Base-by-base conservation (phyloP, 2,329 filamentous ascomycete genomes). In the Aureobasidium sp. region DNA sequence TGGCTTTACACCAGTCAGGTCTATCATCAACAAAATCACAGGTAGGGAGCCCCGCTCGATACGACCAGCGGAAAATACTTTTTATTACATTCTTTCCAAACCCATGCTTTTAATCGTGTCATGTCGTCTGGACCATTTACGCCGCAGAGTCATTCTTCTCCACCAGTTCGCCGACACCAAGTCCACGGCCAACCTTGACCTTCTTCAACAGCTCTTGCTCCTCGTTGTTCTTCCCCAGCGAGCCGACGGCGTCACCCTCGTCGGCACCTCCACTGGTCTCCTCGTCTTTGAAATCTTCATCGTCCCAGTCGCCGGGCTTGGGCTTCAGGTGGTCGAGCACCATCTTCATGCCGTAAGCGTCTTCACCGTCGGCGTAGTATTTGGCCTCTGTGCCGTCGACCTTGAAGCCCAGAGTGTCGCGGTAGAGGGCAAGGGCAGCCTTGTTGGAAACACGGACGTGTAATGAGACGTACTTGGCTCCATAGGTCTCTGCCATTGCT, bases 291-390 rank as follows among this genome's bases (percentile, higher is more conserved):
- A 69, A 69, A n/a, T 72, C 72, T 74, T 71, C 76, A 72, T 80
- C 74, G 72, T 76, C 66, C 53, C 67, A 70, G 65, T 79, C 72
- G 49, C 73, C 65, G 15, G 89, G 80, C 67, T 81, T 79, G 63
- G 83, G 78, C 60, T 80, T 77, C 48, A 87, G 73, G 56, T 79
- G 77, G 2, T 77, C 76, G 47, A 99, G 82, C 70, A 97, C 88
- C 74, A 96, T 89, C 65, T 87, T 87, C 94, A 99, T 99, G 72
- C 86, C 89, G 73, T 87, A 96, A 41, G 94, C 94, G 78, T 99
- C 91, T 79, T 99, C 94, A 64, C 93, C 93, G 75, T 99, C 94
- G 63, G 94, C 94, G 74, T 99, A 99, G 83, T 96, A 96, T 78
- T 92, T 94, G 53, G 83, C 74, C 77, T 96, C 91, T 12, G 88